phyloP scores from a whole-genome alignment of 306 rosid species.

The Sicyos baderoa region DNA sequence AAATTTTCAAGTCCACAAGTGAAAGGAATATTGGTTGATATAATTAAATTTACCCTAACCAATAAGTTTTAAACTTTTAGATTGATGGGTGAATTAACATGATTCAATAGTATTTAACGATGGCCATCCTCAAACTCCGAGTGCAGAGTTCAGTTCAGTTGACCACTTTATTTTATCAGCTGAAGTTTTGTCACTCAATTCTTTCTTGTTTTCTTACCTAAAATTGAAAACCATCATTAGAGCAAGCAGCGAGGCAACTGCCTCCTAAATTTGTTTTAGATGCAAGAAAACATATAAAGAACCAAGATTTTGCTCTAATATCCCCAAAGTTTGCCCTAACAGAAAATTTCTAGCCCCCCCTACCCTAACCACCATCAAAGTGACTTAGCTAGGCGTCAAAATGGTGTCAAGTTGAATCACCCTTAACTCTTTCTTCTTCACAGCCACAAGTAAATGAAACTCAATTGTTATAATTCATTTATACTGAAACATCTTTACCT shows the following conservation, averaged over 20 bases:
- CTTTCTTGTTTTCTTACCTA: not conserved
- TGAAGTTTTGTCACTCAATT: not conserved
- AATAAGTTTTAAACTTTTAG: too few relatives aligned
- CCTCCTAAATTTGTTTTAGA: too few relatives aligned
- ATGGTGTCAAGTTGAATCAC: not conserved
- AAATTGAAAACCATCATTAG: not conserved
- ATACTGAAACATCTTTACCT: constrained; percentile 34
- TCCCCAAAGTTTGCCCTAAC: not conserved
- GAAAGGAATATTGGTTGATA: too few relatives aligned
- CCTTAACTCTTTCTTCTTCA: not conserved
- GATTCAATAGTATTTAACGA: not conserved
- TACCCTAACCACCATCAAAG: not conserved
- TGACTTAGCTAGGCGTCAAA: not conserved
- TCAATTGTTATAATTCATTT: not conserved
- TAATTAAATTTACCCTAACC: too few relatives aligned
- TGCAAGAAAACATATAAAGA: not conserved
- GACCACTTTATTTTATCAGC: not conserved
- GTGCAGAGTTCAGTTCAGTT: not conserved
- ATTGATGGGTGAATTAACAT: too few relatives aligned
- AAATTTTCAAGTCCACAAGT: too few relatives aligned
- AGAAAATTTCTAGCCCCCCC: not conserved
- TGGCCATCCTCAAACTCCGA: not conserved
- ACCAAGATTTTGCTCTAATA: not conserved
- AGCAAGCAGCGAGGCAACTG: not conserved
- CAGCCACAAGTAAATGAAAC: not conserved